phyloP scores from a whole-genome alignment of 768 basidiomycete species.

The Phaeolepiota aurea region DNA sequence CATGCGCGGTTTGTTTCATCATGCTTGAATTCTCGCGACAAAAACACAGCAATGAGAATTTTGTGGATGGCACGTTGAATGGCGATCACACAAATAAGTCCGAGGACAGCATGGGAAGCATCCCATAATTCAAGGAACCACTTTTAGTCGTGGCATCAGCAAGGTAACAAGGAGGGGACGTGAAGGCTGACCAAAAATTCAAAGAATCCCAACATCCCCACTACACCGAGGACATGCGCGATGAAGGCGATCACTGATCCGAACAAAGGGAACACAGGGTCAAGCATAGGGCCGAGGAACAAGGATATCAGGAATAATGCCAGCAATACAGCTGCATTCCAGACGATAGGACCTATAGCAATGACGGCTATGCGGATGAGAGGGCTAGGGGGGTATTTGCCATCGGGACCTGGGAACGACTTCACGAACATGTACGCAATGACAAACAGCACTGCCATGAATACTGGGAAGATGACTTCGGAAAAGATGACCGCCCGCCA shows the following conservation, averaged over 20 bases:
- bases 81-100: slow-evolving; percentile 83
- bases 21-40: slow-evolving; percentile 98
- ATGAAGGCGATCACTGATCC: slow-evolving; percentile 89
- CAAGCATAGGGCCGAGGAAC: slow-evolving; percentile 88
- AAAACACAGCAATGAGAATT: slow-evolving; percentile 86
- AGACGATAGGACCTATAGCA: slow-evolving; percentile 90
- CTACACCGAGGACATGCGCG: slow-evolving; percentile 72
- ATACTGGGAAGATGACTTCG: slow-evolving; percentile 78
- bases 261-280: slow-evolving; percentile 78
- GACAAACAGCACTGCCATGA: slow-evolving; percentile 80
- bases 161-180: slow-evolving; percentile 3
- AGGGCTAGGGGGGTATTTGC: slow-evolving; percentile 66
- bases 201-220: slow-evolving; percentile 91
- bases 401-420: slow-evolving; percentile 62
- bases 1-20: slow-evolving; percentile 98
- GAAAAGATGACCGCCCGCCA: slow-evolving; percentile 88
- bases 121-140: slow-evolving; percentile 96
- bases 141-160: slow-evolving; percentile 31
- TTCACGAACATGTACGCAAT: slow-evolving; percentile 92
- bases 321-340: slow-evolving; percentile 85
- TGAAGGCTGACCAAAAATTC: slow-evolving; percentile 76
- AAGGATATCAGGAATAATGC: slow-evolving; percentile 85
- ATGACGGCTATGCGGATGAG: slow-evolving; percentile 91
- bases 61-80: slow-evolving; percentile 94
- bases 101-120: slow-evolving; percentile 86